phyloP scores from a whole-genome alignment of 2,329 filamentous ascomycete genomes.

The Macrophomina pseudophaseolina region DNA sequence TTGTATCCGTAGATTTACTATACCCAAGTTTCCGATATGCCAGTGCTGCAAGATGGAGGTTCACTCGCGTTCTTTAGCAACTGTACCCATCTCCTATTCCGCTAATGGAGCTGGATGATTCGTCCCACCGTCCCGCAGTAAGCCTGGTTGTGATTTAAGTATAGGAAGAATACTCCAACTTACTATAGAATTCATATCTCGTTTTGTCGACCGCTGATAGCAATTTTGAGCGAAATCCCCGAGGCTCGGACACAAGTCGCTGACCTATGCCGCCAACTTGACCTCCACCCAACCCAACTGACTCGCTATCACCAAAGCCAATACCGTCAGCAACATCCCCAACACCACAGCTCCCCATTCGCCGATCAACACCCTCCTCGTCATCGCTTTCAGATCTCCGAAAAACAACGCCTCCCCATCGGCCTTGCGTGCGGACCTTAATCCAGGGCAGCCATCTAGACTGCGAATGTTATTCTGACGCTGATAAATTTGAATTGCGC shows the following conservation, averaged over 20 bases:
- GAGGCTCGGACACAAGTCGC: not conserved
- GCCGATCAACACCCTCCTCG: conserved; percentile 8
- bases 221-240: no score
- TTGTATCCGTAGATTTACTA: no score
- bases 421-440: conserved; percentile 59
- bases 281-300: conserved; percentile 7
- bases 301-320: not conserved
- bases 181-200: no score
- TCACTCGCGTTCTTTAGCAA: no score
- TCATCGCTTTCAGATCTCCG: conserved; percentile 39
- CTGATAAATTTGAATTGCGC: conserved; percentile 59
- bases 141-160: no score
- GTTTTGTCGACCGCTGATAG: no score
- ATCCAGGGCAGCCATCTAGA: conserved; percentile 64
- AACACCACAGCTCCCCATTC: conserved; percentile 35
- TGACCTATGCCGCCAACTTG: not conserved
- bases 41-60: no score
- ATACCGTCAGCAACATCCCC: conserved; percentile 29
- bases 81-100: no score
- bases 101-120: no score
- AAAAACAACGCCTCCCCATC: conserved; percentile 52
- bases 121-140: no score
- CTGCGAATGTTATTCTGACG: conserved; percentile 59
- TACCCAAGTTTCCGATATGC: no score
- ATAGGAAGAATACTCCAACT: no score